Base-by-base conservation (phyloP, 257 asterid species). In the Leptodermis oblonga region DNA sequence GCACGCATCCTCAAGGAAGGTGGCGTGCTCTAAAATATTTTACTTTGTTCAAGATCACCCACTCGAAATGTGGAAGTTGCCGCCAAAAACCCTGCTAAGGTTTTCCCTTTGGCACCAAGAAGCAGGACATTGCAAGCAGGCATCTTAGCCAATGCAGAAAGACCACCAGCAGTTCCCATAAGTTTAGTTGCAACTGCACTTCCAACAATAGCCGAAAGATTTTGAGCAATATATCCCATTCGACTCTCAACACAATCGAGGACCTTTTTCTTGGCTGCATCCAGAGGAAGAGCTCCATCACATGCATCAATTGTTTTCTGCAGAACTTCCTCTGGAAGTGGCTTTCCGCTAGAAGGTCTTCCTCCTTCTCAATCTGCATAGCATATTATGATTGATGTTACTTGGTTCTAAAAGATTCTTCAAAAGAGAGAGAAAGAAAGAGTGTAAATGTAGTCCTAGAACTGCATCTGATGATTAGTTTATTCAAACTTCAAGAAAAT, bases 301-400 rank as follows among this genome's bases (percentile, higher is more conserved):
- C 99, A 90, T 10, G 99, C 99, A 36, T 88, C 97, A 10, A 87
- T 58, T 59, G 97, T 84, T 82, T 93, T 93, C 67, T 87, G 88
- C 68, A 93, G 78, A 64, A 87, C 95, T 67, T 93, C 96, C 33
- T 88, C 95, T 1, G 97, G 95, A 58, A 93, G 96, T 46, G 96
- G 99, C 81, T 93, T 93, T 54, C 99, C 99, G 73, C 92, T 93
- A n/a, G 97, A 90, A 67, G 99, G n/a, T n/a, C n/a, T n/a, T n/a
- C n/a, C n/a, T n/a, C n/a, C n/a, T n/a, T n/a, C n/a, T n/a, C n/a
- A n/a, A n/a, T n/a, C n/a, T n/a, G n/a, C n/a, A n/a, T n/a, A n/a
- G n/a, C n/a, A n/a, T n/a, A n/a, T n/a, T n/a, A n/a, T n/a, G n/a
- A n/a, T n/a, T n/a, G n/a, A n/a, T n/a, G n/a, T n/a, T n/a, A n/a